Conservation (phyloP, 1,284 basidiomycete genomes). For the Sporisorium scitamineum region DNA sequence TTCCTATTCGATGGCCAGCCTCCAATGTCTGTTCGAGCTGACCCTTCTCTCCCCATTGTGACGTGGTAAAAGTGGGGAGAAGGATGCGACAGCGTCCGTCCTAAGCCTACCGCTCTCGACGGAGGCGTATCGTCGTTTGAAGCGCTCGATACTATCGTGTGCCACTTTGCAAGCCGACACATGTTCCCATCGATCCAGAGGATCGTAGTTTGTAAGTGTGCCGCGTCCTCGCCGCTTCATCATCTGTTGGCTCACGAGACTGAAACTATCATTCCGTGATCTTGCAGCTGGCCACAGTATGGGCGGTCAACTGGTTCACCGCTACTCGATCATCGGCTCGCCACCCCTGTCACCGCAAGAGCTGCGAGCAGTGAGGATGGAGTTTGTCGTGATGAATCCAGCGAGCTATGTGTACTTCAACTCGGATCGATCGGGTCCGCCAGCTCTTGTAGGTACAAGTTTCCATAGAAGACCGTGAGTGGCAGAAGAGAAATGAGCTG, state of each 20-base stretch:
- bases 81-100: conserved; percentile 10
- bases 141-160: conserved; percentile 34
- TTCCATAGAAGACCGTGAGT: no score
- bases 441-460: conserved; percentile 8
- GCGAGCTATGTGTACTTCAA: conserved; percentile 43
- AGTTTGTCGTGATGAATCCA: conserved; percentile 45
- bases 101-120: neutral
- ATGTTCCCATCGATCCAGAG: conserved; percentile 7
- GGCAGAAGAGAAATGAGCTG: neutral
- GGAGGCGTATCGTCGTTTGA: conserved; percentile 40
- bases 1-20: neutral
- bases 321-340: conserved; percentile 37
- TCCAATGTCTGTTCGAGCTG: neutral
- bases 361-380: neutral
- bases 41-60: neutral
- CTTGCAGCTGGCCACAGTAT: conserved; percentile 48
- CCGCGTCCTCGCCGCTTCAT: neutral
- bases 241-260: neutral
- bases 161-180: conserved; percentile 13
- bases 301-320: conserved; percentile 45
- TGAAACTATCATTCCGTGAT: neutral
- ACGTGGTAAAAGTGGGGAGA: conserved; percentile 44
- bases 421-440: conserved; percentile 15
- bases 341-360: neutral
- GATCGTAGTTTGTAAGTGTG: conserved; percentile 40